Base-by-base conservation (phyloP, 2,329 filamentous ascomycete species). In the Huntiella bhutanensis region DNA sequence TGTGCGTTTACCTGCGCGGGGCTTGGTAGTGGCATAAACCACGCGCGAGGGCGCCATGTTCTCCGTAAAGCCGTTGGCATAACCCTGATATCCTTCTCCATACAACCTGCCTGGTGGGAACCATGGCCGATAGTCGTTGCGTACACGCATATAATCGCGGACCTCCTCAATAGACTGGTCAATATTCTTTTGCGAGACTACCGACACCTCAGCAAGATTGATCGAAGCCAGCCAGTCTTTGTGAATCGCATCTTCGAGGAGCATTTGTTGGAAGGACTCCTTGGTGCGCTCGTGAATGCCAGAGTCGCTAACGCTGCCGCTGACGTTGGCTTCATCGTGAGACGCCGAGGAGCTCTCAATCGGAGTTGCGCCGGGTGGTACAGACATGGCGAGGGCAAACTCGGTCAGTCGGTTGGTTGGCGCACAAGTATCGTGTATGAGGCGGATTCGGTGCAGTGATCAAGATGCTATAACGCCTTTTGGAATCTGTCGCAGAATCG, bases 31-130 rank as follows among this genome's bases (percentile, higher is more conserved):
- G 16, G 87, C 87, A 63, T 96, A 96, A 39, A 94, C 62, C 50
- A 96, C 67, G 52, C 75, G 71, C 39, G 80, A 71, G 43, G 74
- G 77, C 41, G 70, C 70, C 49, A 78, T 69, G 50, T 68, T 67
- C 56, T 87, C 85, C 28, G 88, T 95, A 55, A 76, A 70, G 51
- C 82, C 80, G 65, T 96, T 96, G 53, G 83, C 88, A 57, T 81
- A 94, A 39, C 87, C 88, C 57, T 75, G 77, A 59, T 93, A 98
- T 46, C 91, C 91, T 54, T 69, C 75, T 61, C 69, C 81, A 63
- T 68, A 85, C 51, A 77, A 67, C 53, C 65, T 69, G 53, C 64
- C 67, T 1, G 73, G 65, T 3, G 71, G 68, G 48, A 75, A 77
- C 58, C 63, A 71, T 41, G 62, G 62, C 50, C 71, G 68, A 55